phyloP scores from a whole-genome alignment of 306 rosid genomes.

The Coriaria nepalensis region DNA sequence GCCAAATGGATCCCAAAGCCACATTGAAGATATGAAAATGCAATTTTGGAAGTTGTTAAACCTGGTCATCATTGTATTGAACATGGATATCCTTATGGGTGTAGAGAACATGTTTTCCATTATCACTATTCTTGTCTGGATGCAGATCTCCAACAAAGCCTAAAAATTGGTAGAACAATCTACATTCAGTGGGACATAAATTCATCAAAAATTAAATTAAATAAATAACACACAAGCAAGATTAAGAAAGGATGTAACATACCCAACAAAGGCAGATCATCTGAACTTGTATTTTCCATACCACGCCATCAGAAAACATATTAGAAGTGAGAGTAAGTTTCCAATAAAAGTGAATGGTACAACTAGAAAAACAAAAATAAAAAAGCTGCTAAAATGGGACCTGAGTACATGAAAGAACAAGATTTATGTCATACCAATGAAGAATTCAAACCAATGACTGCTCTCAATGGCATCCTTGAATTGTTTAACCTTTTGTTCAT shows the following conservation, averaged over 20 bases:
- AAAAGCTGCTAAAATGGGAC: neutral
- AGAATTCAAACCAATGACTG: constrained; percentile 90
- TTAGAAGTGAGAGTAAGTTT: constrained; percentile 22
- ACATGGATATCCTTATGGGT: constrained; percentile 65
- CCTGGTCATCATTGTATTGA: constrained; percentile 86
- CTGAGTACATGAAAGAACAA: too few species aligned
- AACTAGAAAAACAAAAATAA: neutral
- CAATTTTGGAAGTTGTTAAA: constrained; percentile 12
- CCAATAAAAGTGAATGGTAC: neutral
- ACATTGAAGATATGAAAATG: neutral
- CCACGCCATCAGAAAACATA: neutral
- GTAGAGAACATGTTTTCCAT: constrained; percentile 58
- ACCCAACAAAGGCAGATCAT: constrained; percentile 98
- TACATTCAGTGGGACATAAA: constrained; percentile 10
- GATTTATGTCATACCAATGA: constrained; percentile 55
- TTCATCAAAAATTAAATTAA: constrained; percentile 1
- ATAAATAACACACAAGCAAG: neutral
- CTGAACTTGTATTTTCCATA: constrained; percentile 45
- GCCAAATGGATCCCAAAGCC: constrained; percentile 3
- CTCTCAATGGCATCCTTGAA: constrained; percentile 88
- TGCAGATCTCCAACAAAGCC: constrained; percentile 84
- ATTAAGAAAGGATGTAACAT: constrained; percentile 12
- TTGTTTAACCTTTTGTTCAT: constrained; percentile 54
- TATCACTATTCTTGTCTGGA: constrained; percentile 69
- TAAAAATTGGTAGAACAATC: constrained; percentile 21